These are phyloP conservation scores for Salvia miltiorrhiza DNA, from an alignment of 257 asterid genomes.

Conservation along the genomic window DNA sequence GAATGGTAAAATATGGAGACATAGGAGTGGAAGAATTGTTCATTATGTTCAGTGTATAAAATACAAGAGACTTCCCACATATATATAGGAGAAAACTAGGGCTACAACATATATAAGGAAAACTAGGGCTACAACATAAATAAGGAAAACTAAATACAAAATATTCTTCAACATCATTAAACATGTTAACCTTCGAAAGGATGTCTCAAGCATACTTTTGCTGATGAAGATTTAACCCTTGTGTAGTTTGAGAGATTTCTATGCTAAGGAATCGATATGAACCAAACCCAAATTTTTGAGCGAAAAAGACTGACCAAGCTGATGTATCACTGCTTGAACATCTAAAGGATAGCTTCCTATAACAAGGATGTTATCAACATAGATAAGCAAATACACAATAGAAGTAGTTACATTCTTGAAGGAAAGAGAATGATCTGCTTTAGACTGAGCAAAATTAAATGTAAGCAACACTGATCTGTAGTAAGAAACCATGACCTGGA, in stretches of 20 bases:
- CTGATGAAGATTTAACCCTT: not conserved
- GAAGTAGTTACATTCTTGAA: not conserved
- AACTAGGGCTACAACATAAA: no score
- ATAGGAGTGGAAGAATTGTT: no score
- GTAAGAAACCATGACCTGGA: no score
- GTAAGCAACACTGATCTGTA: no score
- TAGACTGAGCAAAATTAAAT: not conserved
- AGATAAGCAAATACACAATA: not conserved
- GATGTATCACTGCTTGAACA: not conserved
- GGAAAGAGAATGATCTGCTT: not conserved
- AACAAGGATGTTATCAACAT: not conserved
- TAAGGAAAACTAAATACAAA: no score
- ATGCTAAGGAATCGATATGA: not conserved
- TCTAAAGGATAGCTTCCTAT: not conserved
- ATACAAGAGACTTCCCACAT: no score
- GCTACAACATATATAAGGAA: no score
- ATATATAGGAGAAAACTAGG: no score
- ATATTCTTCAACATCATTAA: no score
- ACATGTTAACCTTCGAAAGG: not conserved
- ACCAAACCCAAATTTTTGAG: not conserved
- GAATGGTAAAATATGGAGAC: no score
- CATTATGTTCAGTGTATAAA: no score
- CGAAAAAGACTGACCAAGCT: not conserved
- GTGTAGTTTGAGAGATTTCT: not conserved
- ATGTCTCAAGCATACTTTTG: not conserved